Conservation (phyloP, 106 monocot species). For the Xerophyta viscosa region DNA sequence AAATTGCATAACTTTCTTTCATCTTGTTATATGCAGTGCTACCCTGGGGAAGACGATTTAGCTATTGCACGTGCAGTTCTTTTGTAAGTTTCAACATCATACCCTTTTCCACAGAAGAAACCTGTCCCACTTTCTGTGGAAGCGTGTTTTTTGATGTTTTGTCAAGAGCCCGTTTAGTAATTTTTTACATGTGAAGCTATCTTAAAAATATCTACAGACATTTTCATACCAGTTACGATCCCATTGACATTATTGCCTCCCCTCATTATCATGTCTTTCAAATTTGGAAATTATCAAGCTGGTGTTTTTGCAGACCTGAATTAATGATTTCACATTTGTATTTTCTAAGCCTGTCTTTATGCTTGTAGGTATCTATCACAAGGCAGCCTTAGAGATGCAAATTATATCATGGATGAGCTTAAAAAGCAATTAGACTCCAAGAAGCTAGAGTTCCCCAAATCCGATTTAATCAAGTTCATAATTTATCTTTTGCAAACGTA, state of each 20-base stretch:
- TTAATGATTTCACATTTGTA: neutral
- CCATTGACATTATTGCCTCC: too few species aligned
- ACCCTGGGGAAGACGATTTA: conserved; percentile 94
- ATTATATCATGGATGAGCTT: conserved; percentile 68
- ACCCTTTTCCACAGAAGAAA: too few species aligned
- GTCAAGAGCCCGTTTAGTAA: too few species aligned
- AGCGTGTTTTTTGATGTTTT: too few species aligned
- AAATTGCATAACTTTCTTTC: neutral
- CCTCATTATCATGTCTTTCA: too few species aligned
- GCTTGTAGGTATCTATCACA: conserved; percentile 78
- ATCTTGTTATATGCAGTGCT: conserved; percentile 39
- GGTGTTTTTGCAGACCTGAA: too few species aligned
- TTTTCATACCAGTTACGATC: too few species aligned
- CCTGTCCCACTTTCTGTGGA: too few species aligned
- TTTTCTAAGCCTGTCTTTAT: neutral
- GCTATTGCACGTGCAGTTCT: conserved; percentile 87
- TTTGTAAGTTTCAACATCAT: conserved; percentile 73
- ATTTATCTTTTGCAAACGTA: conserved; percentile 77
- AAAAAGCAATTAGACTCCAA: conserved; percentile 34
- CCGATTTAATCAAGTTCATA: conserved; percentile 71
- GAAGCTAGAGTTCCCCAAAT: conserved; percentile 47
- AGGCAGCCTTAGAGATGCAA: conserved; percentile 85
- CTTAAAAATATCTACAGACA: too few species aligned
- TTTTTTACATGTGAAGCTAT: too few species aligned
- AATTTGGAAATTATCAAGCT: too few species aligned